These are phyloP conservation scores for Leccinum variabile DNA, from an alignment of 1,284 basidiomycete genomes.

Conservation along the genomic window DNA sequence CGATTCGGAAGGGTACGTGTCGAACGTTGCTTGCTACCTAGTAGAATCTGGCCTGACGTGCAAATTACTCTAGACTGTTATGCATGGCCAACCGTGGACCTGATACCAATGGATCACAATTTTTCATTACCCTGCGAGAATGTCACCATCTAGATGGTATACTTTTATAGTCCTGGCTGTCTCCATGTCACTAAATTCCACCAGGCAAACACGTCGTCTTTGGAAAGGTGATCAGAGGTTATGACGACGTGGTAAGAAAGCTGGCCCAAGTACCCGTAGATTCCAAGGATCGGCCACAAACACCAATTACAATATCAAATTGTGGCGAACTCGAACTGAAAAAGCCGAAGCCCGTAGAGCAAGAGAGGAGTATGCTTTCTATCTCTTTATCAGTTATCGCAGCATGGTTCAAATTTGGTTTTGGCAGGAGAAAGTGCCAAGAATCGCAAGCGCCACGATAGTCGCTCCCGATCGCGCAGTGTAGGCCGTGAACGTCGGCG, in stretches of 20 bases:
- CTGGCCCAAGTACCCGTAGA: conserved; percentile 61
- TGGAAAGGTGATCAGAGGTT: conserved; percentile 63
- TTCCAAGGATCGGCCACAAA: conserved; percentile 67
- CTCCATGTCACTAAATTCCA: conserved; percentile 14
- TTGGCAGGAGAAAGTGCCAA: conserved; percentile 11
- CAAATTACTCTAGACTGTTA: conserved; percentile 48
- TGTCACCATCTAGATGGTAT: conserved; percentile 71
- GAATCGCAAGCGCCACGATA: conserved; percentile 36
- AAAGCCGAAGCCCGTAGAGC: conserved; percentile 30
- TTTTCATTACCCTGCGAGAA: conserved; percentile 76
- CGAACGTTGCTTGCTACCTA: background rate
- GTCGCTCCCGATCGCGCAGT: conserved; percentile 35
- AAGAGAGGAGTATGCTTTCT: conserved; percentile 18
- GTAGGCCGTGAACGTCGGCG: conserved; percentile 28
- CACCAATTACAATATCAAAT: conserved; percentile 72
- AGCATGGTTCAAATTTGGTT: background rate
- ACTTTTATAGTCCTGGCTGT: conserved; percentile 2
- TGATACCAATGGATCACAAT: conserved; percentile 80
- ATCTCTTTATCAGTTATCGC: background rate
- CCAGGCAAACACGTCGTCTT: conserved; percentile 80
- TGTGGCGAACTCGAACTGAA: conserved; percentile 85
- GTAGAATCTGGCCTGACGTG: background rate
- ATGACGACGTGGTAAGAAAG: conserved; percentile 56
- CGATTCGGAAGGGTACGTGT: conserved; percentile 57
- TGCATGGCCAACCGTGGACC: conserved; percentile 86